These are phyloP conservation scores for Strombidium stylifer DNA, from an alignment of 73 alveolate species.

Conservation along the genomic window DNA sequence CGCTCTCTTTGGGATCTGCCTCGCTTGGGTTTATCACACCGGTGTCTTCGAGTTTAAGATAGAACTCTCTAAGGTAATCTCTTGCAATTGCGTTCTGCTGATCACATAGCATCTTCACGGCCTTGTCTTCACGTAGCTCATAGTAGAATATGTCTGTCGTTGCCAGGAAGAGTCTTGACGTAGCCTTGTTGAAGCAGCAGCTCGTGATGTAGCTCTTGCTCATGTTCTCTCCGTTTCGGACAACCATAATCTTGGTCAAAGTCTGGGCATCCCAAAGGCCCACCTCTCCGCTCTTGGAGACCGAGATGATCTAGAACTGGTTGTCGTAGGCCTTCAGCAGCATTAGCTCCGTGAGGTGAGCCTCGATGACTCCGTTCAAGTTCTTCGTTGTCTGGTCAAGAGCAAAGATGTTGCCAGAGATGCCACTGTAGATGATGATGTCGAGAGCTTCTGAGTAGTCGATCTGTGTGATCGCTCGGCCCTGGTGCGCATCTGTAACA, in stretches of 20 bases:
- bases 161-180: slow-evolving; percentile 7
- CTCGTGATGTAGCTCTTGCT: neutral
- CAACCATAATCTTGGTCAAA: neutral
- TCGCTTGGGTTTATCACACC: too few species aligned
- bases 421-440: slow-evolving; percentile 35
- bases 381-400: slow-evolving; percentile 12
- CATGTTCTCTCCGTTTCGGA: neutral
- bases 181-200: neutral
- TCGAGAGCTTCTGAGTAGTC: slow-evolving; percentile 18
- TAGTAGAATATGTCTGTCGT: slow-evolving; percentile 7
- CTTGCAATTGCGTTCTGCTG: slow-evolving; percentile 9
- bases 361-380: slow-evolving; percentile 1
- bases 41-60: neutral
- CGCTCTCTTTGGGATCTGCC: too few species aligned
- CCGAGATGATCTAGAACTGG: neutral
- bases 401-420: slow-evolving; percentile 8
- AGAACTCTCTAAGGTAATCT: slow-evolving; percentile 7
- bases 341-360: slow-evolving; percentile 4
- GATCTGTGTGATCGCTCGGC: neutral
- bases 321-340: slow-evolving; percentile 2
- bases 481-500: neutral
- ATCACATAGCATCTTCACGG: neutral
- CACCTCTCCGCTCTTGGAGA: slow-evolving; percentile 10
- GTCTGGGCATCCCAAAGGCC: slow-evolving; percentile 42
- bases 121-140: neutral